Evolutionary conservation across 306 rosid genomes (phyloP), one percentile per base, ranked within the genome.

Genomic region (Dalbergia oliveri): DNA sequence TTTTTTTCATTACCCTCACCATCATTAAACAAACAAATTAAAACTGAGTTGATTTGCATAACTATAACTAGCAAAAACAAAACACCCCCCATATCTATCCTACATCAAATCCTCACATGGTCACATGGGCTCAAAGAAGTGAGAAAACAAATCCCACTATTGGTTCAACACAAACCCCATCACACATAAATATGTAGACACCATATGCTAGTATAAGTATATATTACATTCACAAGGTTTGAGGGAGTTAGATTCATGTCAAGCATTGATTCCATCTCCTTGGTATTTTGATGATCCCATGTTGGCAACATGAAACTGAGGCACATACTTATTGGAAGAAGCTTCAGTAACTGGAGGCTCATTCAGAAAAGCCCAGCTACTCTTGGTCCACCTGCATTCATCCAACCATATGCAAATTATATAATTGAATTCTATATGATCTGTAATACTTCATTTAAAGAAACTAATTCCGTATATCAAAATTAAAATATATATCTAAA

Each of bases 301-400:
- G 37, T 31, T 45, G 23, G 97, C 86, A 0, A 90, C 87, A 23
- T 90, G 88, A 81, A 86, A 88, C 87, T 94, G 97, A 4, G 97
- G 31, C 0, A 72, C 75, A 67, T 89, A 89, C 62, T 78, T 87
- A 69, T 83, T 79, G 43, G 94, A 18, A n/a, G 92, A 73, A 41
- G 75, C 66, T 85, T 94, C 97, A 1, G 0, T 45, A 57, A 39
- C 58, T 3, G 97, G 97, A 11, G 94, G 90, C 41, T 94, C 97
- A 47, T 94, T 94, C 73, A 94, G 90, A 91, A 94, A 94, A 12
- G 98, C 98, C 97, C 87, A 94, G 78, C 66, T 92, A 75, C 98
- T 91, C 79, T 81, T 87, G 0, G 92, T 92, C 98, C 98, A 94
- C 98, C 98, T 94, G 67, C 77, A 73, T 41, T 13, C 75, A 66